Evolutionary conservation across 192 early-diverging fungal genomes (phyloP), one percentile per base, ranked within the genome.

Genomic region (Helicostylum pulchrum): DNA sequence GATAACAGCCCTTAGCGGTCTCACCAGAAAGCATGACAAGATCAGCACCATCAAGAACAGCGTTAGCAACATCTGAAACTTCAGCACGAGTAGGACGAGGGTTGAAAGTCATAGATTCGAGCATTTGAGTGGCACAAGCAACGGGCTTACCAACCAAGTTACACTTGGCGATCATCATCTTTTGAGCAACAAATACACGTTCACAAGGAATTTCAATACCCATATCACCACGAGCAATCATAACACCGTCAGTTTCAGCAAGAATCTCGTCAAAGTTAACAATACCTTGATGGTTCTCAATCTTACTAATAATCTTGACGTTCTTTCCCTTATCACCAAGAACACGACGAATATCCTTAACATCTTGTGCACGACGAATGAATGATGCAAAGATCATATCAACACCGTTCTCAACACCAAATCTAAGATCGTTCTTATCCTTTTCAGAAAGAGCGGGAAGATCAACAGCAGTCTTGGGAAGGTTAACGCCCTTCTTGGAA

Each of bases 161-260:
- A 78, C 93, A 94, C 77, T 97, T 95, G 67, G 94, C 88, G 48
- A 89, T 95, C 85, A 97, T 95, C 91, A 94, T 94, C 82, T 97
- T 97, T 72, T 97, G 95, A 61, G 81, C 89, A 48, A 92, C 76
- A 66, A 91, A 91, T 26, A 92, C 92, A 68, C 89, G 81, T 64
- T 93, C 91, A n/a, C 92, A 87, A 19, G 93, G 94, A 57, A 94
- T 93, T 77, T 97, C 95, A 31, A 95, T 92, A 51, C 94, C 95
- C 53, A 97, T 77, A 72, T 95, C 95, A 67, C 95, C 94, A 68
- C 95, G 90, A 32, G 94, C 95, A 67, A 96, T 90, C 94, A 97
- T 97, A 63, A 97, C 87, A 43, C 94, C 95, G 71, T 97, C 95
- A 15, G 91, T 91, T 56, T 87, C 94, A 48, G 71, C 80, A 49